Evolutionary conservation across 306 rosid genomes (phyloP), one percentile per base, ranked within the genome.

Genomic region (Elaeagnus macrophylla): DNA sequence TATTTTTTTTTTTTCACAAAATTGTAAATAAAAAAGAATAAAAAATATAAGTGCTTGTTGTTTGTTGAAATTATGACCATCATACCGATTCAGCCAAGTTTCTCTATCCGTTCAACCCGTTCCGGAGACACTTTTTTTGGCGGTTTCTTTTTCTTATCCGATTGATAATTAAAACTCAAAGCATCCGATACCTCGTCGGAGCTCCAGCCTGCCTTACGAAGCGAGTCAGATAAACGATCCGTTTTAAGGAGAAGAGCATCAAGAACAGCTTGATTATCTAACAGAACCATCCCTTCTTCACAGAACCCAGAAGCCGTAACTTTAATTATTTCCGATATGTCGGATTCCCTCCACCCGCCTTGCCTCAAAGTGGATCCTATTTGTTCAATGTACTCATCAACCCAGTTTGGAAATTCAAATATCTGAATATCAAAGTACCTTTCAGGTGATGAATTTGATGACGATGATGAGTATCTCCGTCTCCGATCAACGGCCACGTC

Each of bases 161-260:
- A 83, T 75, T 94, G 94, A 57, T 75, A 79, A 49, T 88, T 83
- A n/a, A 88, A 88, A 1, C 96, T 89, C 51, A 88, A 49, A 8
- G 94, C 96, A n/a, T 83, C 88, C 3, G 89, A 75, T 0, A 87
- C 96, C 45, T 83, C 96, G 39, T 83, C 96, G 56, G 96, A 79
- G 87, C 89, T 88, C 96, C 96, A 87, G 47, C 96, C 96, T 1
- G 96, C 81, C 63, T 81, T 81, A 1, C 94, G 83, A 14, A 87
- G 94, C 36, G 78, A 65, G 7, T 81, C 94, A 25, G 96, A 81
- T 50, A 68, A 77, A 68, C 69, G 59, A 59, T 79, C 87, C 25
- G 81, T 73, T 75, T 87, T 83, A 37, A 87, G 51, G 2, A 87
- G 76, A 38, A 87, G 67, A 48, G 94, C 96, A 57, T 87, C 96